Evolutionary conservation across 1,284 basidiomycete species (phyloP).

Genomic region (Athelia sp.): DNA sequence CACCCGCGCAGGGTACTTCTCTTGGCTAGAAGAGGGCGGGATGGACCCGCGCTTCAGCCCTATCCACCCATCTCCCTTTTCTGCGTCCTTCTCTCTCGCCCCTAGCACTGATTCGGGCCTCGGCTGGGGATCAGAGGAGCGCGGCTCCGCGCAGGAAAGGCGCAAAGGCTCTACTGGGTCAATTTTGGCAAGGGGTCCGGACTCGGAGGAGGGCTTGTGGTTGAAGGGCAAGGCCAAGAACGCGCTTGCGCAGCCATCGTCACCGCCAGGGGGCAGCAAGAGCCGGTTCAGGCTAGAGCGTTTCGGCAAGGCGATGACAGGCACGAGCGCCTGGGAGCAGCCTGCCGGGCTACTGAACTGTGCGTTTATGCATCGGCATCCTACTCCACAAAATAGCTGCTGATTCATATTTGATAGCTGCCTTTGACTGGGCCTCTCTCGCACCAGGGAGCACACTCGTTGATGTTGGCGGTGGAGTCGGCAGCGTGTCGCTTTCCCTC

Average conservation of each 20-base stretch:
- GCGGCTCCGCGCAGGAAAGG: conserved; percentile 10
- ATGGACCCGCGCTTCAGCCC: conserved; percentile 18
- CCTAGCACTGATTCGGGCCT: conserved; percentile 3
- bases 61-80: conserved; percentile 11
- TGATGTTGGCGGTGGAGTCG: conserved; percentile 75
- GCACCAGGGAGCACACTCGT: conserved; percentile 54
- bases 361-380: conserved; percentile 19
- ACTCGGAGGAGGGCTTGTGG: conserved; percentile 31
- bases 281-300: conserved; percentile 44
- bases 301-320: conserved; percentile 69
- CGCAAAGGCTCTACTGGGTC: too few species aligned
- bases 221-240: conserved; percentile 27
- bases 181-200: too few species aligned
- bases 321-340: conserved; percentile 60
- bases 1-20: conserved; percentile 42
- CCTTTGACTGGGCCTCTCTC: conserved; percentile 60
- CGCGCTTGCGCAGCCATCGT: conserved; percentile 15
- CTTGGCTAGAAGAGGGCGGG: conserved; percentile 50
- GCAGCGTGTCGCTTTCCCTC: conserved; percentile 64
- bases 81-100: conserved; percentile 2
- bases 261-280: neutral
- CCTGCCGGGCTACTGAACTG: conserved; percentile 52
- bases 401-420: conserved; percentile 25
- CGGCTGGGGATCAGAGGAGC: neutral
- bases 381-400: conserved; percentile 1